Base-by-base conservation (phyloP, 1,139 yeast species). In the Yamadazyma sp. region DNA sequence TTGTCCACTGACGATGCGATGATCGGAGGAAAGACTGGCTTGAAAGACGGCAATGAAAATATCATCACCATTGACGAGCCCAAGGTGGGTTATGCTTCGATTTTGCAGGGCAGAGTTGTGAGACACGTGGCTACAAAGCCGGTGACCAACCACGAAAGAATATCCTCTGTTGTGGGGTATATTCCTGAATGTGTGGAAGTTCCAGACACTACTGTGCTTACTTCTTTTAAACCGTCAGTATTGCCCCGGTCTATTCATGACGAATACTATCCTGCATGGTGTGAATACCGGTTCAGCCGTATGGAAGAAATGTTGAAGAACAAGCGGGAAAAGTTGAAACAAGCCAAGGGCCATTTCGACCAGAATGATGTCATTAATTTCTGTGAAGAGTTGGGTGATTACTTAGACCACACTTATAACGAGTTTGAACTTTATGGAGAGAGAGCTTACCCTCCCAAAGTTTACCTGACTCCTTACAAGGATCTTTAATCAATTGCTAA, bases 191-290 rank as follows among this genome's bases (percentile, higher is more conserved):
- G 67, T 43, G 61, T 71, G 12, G 44, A 53, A 34, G 43, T 54
- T 28, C 54, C 57, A 27, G 79, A 74, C 38, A 65, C 67, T 10
- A 62, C 73, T 5, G 73, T 68, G 8, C 52, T 70, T 36, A 55
- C 62, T 21, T 69, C 77, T 3, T 68, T 66, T 35, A 66, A 62
- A 44, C 76, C 77, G 6, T 66, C 65, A 33, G 56, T 57, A 31
- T 58, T 63, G 38, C 62, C 61, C 24, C 64, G 70, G 17, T 59
- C 70, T 6, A 50, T 62, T 27, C 68, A 66, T 50, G 59, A 69
- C 46, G 65, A 60, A 27, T 70, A 67, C 47, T 73, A 73, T 48
- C 73, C 72, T 12, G 70, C 69, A 33, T 73, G 73, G 71, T 57
- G 73, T 41, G 57, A 60, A 29, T 73, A 69, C 53, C 60, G 76